These are phyloP conservation scores for Talaromyces ruber DNA, from an alignment of 495 filamentous ascomycete species.

Conservation along the genomic window DNA sequence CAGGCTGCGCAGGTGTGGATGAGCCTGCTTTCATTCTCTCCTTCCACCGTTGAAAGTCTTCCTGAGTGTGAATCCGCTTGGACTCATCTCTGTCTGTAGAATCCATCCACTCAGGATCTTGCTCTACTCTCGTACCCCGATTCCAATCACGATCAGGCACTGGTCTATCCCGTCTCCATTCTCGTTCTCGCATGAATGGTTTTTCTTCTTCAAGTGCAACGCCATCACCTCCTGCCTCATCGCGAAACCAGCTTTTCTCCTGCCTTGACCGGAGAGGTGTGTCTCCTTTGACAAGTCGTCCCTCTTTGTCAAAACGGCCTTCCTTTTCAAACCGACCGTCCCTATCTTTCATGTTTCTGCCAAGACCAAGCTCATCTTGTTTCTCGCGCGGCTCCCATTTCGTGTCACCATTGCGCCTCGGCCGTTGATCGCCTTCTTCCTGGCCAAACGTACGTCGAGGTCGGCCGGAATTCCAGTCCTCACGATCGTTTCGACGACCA, in stretches of 20 bases:
- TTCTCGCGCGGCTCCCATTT: slow-evolving; percentile 43
- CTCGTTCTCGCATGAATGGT: slow-evolving; percentile 47
- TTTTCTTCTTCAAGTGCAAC: slow-evolving; percentile 48
- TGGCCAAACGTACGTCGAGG: slow-evolving; percentile 42
- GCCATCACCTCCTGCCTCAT: slow-evolving; percentile 40
- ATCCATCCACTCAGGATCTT: slow-evolving; percentile 83
- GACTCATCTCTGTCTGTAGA: slow-evolving; percentile 61
- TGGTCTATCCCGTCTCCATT: slow-evolving; percentile 54
- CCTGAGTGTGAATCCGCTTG: slow-evolving; percentile 64
- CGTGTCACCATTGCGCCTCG: slow-evolving; percentile 54
- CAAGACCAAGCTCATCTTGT: slow-evolving; percentile 40
- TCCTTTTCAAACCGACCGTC: slow-evolving; percentile 25
- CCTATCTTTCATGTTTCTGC: slow-evolving; percentile 30
- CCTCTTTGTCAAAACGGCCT: slow-evolving; percentile 31
- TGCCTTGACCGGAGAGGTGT: slow-evolving; percentile 38
- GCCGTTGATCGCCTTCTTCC: slow-evolving; percentile 46
- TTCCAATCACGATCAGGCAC: slow-evolving; percentile 57
- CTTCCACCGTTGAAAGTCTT: slow-evolving; percentile 95
- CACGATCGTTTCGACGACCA: slow-evolving; percentile 37
- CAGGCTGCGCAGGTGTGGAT: slow-evolving; percentile 21
- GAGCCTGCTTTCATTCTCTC: slow-evolving; percentile 73
- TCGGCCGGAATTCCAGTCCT: slow-evolving; percentile 52
- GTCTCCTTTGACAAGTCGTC: slow-evolving; percentile 31
- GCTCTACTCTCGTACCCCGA: slow-evolving; percentile 47
- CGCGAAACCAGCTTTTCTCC: slow-evolving; percentile 50